Evolutionary conservation across 1,139 yeast species (phyloP).

Genomic region (Nematodospora anomalae): DNA sequence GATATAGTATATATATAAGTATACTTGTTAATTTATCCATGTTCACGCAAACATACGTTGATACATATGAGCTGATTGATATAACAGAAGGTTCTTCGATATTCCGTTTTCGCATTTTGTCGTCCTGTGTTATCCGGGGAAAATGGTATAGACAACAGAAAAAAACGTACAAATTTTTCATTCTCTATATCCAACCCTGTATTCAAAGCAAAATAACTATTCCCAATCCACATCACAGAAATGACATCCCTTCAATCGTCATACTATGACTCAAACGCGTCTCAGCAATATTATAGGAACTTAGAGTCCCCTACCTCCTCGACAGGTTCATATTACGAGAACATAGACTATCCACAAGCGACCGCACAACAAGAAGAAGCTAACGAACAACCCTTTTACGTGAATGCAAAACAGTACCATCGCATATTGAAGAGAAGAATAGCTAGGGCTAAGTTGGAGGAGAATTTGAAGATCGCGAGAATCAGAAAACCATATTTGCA

Average conservation of each 20-base stretch:
- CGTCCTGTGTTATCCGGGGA: too few relatives aligned
- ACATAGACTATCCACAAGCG: neutral
- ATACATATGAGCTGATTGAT: too few relatives aligned
- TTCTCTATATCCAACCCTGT: neutral
- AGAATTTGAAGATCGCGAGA: slow-evolving; percentile 79
- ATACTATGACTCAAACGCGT: neutral
- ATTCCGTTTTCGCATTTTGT: too few relatives aligned
- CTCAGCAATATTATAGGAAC: neutral
- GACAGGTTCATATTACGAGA: slow-evolving; percentile 6
- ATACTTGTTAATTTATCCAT: too few relatives aligned
- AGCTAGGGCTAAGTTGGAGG: slow-evolving; percentile 93
- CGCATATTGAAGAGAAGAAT: slow-evolving; percentile 88
- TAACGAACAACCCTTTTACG: slow-evolving; percentile 89
- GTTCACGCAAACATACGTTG: too few relatives aligned
- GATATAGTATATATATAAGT: too few relatives aligned
- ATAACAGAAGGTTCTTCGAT: too few relatives aligned
- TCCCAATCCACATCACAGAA: too few relatives aligned
- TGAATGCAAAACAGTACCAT: slow-evolving; percentile 96
- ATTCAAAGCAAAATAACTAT: neutral
- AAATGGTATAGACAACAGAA: too few relatives aligned
- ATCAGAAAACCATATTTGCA: slow-evolving; percentile 94
- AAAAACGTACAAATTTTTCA: neutral
- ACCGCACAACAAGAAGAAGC: slow-evolving; percentile 12
- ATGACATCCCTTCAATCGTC: neutral
- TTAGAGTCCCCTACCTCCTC: slow-evolving; percentile 4